These are phyloP conservation scores for Penicillium crystallinum DNA, from an alignment of 495 filamentous ascomycete genomes.

Conservation along the genomic window DNA sequence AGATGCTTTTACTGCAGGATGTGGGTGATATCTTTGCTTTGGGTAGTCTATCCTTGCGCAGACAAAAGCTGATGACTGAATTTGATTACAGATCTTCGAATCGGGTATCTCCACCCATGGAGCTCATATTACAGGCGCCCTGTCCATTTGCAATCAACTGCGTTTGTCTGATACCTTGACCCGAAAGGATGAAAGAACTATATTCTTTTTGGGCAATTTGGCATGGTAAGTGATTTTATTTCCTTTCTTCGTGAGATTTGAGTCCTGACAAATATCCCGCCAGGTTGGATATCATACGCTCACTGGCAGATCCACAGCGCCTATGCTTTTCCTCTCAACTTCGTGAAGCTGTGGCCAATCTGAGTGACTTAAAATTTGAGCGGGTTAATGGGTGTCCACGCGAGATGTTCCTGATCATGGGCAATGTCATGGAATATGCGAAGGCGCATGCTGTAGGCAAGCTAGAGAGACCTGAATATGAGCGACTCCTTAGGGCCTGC, in stretches of 20 bases:
- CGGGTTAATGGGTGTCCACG: constrained; percentile 35
- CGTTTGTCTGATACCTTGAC: constrained; percentile 24
- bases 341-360: constrained; percentile 23
- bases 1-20: constrained; percentile 37
- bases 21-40: constrained; percentile 16
- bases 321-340: constrained; percentile 34
- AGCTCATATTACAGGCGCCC: constrained; percentile 35
- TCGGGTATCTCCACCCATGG: constrained; percentile 34
- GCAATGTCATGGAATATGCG: constrained; percentile 26
- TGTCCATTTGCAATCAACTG: constrained; percentile 34
- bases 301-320: constrained; percentile 27
- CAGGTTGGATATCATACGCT: constrained; percentile 38
- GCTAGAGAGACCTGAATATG: constrained; percentile 16
- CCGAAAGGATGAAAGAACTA: constrained; percentile 22
- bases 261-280: background rate
- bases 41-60: background rate
- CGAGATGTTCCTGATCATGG: constrained; percentile 33
- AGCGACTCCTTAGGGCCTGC: constrained; percentile 12
- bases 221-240: constrained; percentile 20
- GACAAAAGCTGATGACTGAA: background rate
- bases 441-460: constrained; percentile 27
- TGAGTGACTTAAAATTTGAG: constrained; percentile 30
- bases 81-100: constrained; percentile 27
- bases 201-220: constrained; percentile 37
- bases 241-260: background rate